A percentile compares a stretch with the other conserved stretches of the same genome.
These are phyloP conservation scores for Solanum hybrid DNA, from an alignment of 305 asterid genomes.

Conservation along the genomic window DNA sequence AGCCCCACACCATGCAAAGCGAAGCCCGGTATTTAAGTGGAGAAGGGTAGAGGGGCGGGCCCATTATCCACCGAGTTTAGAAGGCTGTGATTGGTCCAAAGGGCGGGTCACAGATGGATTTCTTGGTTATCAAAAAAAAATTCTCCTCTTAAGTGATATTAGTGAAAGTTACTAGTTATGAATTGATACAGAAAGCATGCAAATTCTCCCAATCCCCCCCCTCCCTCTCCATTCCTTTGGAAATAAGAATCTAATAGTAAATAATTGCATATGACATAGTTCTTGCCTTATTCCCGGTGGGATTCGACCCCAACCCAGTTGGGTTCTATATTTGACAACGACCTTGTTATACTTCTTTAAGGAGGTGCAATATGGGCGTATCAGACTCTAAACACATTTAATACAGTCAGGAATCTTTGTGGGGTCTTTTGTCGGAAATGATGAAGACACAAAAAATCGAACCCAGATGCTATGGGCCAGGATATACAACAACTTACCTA, in stretches of 20 bases:
- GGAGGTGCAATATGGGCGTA: neutral
- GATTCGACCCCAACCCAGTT: neutral
- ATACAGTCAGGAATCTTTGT: neutral
- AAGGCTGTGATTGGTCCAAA: too few species aligned
- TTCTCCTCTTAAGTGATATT: neutral
- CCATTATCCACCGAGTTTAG: too few species aligned
- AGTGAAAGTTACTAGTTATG: neutral
- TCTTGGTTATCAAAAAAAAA: too few species aligned
- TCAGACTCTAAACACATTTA: neutral
- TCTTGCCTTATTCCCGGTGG: neutral
- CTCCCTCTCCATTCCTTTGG: neutral
- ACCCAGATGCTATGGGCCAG: neutral
- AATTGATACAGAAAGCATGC: neutral
- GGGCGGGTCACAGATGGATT: too few species aligned
- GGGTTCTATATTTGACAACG: neutral
- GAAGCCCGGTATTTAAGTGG: too few species aligned
- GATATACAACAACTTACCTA: neutral
- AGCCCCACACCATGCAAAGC: too few species aligned
- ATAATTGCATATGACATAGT: neutral
- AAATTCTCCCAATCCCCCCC: neutral
- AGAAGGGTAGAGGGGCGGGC: too few species aligned
- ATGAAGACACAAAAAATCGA: neutral
- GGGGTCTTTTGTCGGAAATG: neutral
- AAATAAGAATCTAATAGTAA: neutral
- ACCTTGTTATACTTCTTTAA: neutral